Conservation (phyloP, 257 asterid species). For the Capsicum pubescens region DNA sequence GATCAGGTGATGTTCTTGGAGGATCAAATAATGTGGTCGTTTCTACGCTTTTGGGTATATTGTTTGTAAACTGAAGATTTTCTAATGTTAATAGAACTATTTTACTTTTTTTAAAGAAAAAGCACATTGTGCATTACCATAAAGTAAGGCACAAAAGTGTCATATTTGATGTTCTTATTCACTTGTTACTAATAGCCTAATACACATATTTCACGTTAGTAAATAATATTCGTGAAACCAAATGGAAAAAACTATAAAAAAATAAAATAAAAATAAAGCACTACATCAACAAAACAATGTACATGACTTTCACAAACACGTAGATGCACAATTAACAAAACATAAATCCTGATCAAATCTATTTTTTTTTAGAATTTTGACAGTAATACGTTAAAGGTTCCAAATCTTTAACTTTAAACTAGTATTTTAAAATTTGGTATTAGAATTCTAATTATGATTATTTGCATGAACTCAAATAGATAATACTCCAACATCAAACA, state of each 20-base stretch:
- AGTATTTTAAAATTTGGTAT: too few species aligned
- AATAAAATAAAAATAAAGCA: too few species aligned
- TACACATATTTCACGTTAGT: background rate
- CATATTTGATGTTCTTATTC: conserved; percentile 13
- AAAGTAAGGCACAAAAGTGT: background rate
- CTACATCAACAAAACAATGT: background rate
- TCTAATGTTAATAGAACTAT: background rate
- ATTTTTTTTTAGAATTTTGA: too few species aligned
- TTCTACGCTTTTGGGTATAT: background rate
- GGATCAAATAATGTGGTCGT: background rate
- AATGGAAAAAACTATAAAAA: too few species aligned
- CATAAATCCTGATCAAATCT: background rate
- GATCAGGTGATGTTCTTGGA: background rate
- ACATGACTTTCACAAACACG: background rate
- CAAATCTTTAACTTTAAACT: too few species aligned
- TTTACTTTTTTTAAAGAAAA: background rate
- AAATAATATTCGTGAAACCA: background rate
- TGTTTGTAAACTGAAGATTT: background rate
- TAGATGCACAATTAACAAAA: background rate
- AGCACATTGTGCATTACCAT: background rate
- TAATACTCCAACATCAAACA: too few species aligned
- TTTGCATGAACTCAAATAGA: too few species aligned
- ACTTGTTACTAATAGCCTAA: background rate
- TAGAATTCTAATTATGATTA: too few species aligned
- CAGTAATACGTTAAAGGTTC: too few species aligned